Evolutionary conservation across 163 green algal species (phyloP), one percentile per base, ranked within the genome.

Genomic region (Chlorella variabilis): DNA sequence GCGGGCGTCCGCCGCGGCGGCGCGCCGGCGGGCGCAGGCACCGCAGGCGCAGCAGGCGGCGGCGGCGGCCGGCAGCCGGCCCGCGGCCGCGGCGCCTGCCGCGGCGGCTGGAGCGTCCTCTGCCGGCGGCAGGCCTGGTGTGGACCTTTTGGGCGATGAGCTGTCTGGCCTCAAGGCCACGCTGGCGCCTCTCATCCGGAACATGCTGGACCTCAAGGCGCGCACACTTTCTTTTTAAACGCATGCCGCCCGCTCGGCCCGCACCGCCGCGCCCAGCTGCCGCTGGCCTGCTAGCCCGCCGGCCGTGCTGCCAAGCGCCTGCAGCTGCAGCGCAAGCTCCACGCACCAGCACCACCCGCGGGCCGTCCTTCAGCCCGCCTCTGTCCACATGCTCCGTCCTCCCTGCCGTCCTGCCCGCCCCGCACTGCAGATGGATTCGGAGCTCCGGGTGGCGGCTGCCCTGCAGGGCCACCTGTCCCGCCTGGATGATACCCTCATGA

Each of bases 391-490:
- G n/a, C n/a, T n/a, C n/a, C n/a, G n/a, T n/a, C n/a, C n/a, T n/a
- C n/a, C n/a, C n/a, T n/a, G n/a, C n/a, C n/a, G n/a, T n/a, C n/a
- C n/a, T n/a, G n/a, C n/a, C n/a, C n/a, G n/a, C n/a, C n/a, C n/a
- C 45, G 11, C 45, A 23, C 45, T 67, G 56, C 78, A 84, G 78
- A 17, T 71, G 51, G 67, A 77, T 0, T 67, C 42, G 9, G 41
- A 84, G 68, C n/a, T 69, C 23, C 51, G 31, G 6, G 8, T 71
- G 48, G 80, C 80, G 62, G 25, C 4, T 1, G 42, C 61, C 13
- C 59, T 85, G 36, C 33, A 63, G 71, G 58, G 18, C 9, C 80
- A 83, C 77, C 38, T 83, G 36, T 39, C 51, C 49, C 29, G 66
- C 25, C 39, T 83, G 3, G 77, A 83, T 39, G 66, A 83, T 20